phyloP scores from a whole-genome alignment of 495 filamentous ascomycete species.

The Aspergillus coremiiformis region DNA sequence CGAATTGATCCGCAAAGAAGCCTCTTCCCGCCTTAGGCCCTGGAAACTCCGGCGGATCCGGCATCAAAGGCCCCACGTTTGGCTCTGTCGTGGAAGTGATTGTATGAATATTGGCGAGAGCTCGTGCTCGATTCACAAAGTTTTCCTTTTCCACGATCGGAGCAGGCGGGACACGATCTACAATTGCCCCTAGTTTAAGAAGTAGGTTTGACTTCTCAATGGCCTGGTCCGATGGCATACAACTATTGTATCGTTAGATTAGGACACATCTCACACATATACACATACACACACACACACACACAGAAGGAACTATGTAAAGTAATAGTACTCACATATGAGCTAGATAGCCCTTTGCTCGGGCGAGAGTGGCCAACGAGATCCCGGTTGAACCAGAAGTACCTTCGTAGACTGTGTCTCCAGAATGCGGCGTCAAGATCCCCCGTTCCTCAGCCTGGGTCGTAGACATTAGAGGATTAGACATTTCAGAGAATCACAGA shows the following conservation, averaged over 20 bases:
- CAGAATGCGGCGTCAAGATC: slow-evolving; percentile 67
- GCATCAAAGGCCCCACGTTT: slow-evolving; percentile 6
- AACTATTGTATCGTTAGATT: slow-evolving; percentile 39
- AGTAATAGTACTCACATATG: slow-evolving; percentile 59
- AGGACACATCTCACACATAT: neutral
- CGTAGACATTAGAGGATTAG: too few species aligned
- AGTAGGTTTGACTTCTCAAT: slow-evolving; percentile 84
- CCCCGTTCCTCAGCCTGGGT: slow-evolving; percentile 70
- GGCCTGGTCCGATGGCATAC: slow-evolving; percentile 91
- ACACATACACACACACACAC: too few species aligned
- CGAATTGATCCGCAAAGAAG: slow-evolving; percentile 97
- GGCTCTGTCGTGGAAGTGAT: slow-evolving; percentile 30
- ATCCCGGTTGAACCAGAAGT: slow-evolving; percentile 94
- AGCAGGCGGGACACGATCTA: slow-evolving; percentile 82
- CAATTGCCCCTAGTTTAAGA: slow-evolving; percentile 79
- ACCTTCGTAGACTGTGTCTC: slow-evolving; percentile 94
- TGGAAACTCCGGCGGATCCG: slow-evolving; percentile 3
- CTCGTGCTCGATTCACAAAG: slow-evolving; percentile 90
- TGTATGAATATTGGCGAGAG: slow-evolving; percentile 65
- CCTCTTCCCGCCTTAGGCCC: slow-evolving; percentile 42
- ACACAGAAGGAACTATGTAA: neutral
- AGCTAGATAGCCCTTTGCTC: slow-evolving; percentile 81
- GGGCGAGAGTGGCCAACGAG: slow-evolving; percentile 79
- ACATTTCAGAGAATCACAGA: too few species aligned
- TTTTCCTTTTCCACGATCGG: slow-evolving; percentile 86